These are phyloP conservation scores for Pseudevernia furfuracea DNA, from an alignment of 495 filamentous ascomycete genomes.

Conservation along the genomic window DNA sequence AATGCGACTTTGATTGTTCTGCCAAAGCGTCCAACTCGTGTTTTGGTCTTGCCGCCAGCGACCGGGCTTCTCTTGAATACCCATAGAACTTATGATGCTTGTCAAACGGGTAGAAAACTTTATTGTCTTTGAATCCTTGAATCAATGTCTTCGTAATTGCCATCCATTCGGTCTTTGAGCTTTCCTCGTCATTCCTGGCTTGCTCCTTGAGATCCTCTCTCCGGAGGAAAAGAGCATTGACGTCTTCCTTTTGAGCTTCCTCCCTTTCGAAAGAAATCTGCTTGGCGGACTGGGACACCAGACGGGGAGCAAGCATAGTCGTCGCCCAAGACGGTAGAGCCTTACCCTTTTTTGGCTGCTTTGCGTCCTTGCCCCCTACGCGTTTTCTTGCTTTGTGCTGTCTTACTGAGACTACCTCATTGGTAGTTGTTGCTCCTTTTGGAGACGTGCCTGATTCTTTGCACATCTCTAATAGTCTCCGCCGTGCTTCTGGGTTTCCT, in stretches of 20 bases:
- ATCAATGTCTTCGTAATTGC: constrained; percentile 64
- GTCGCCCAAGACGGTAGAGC: constrained; percentile 6
- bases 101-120: constrained; percentile 68
- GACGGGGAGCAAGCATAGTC: constrained; percentile 18
- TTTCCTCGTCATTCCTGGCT: constrained; percentile 44
- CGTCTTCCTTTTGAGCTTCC: constrained; percentile 42
- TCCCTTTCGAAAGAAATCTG: constrained; percentile 30
- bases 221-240: constrained; percentile 50
- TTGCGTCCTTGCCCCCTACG: constrained; percentile 6
- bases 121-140: constrained; percentile 70
- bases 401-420: constrained; percentile 7
- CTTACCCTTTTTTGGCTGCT: not conserved
- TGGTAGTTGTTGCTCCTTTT: not conserved
- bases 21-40: constrained; percentile 17
- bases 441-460: constrained; percentile 54
- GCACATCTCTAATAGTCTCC: constrained; percentile 71
- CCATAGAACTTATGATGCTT: constrained; percentile 63
- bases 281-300: constrained; percentile 22
- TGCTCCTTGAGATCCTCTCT: constrained; percentile 45
- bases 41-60: constrained; percentile 23
- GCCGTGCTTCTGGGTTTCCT: constrained; percentile 60
- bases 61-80: constrained; percentile 45
- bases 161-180: constrained; percentile 60
- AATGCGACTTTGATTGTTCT: constrained; percentile 6
- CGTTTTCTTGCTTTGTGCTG: constrained; percentile 12